Base-by-base conservation (phyloP, 768 basidiomycete species). In the Pleurotus cornucopiae region DNA sequence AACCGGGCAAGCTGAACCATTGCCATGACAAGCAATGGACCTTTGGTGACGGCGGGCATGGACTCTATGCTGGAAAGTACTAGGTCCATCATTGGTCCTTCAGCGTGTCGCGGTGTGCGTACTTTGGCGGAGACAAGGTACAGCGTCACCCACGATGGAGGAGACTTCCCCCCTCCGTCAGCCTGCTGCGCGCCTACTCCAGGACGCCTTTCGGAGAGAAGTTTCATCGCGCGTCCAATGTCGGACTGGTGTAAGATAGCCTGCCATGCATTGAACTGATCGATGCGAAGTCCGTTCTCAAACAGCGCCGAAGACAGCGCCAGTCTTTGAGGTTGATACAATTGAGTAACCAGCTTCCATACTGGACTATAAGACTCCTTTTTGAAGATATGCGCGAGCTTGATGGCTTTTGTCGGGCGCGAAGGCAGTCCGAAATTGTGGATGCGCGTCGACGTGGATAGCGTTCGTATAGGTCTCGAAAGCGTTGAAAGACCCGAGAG, bases 101-200 rank as follows among this genome's bases (percentile, higher is more conserved):
- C 66, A 0, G 82, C 84, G 20, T 86, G 76, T 13, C 55, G 55
- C 1, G 73, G 65, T 0, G 78, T 76, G n/a, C 64, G 69, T 9
- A 84, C 71, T 64, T 76, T 79, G 66, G 74, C 75, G 3, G 64
- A 68, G 13, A 78, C 67, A 41, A 86, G 69, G 45, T 76, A 73
- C 26, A 88, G 66, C 9, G 79, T 64, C n/a, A 85, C 67, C 85
- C 85, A 88, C 0, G 74, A 60, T 0, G 86, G 85, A 11, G 46
- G 26, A n/a, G 34, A n/a, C 16, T n/a, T 34, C 23, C 41, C 40
- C 18, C 14, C 34, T 6, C 16, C 13, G n/a, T 59, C 44, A 46
- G 52, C 5, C 53, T 61, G 30, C 7, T 34, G 51, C 16, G 54
- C 46, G n/a, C 20, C 30, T 45, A 16, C 13, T 40, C 21, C 16